phyloP scores from a whole-genome alignment of 140 eudicot species.

The Oenanthe javanica region DNA sequence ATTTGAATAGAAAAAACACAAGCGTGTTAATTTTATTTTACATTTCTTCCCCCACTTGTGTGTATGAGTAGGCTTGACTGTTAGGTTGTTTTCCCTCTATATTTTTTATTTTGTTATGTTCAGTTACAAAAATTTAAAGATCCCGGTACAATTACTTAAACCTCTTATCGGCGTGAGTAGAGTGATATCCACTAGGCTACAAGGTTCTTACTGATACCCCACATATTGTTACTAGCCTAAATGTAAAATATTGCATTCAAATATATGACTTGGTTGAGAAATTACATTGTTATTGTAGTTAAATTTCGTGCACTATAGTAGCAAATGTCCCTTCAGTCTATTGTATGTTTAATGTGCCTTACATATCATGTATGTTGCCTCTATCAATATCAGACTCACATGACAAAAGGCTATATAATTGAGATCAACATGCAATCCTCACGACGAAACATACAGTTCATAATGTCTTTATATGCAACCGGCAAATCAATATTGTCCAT shows the following conservation, averaged over 20 bases:
- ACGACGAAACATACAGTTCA: background rate
- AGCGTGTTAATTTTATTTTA: background rate
- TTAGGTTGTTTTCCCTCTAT: background rate
- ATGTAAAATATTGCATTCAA: background rate
- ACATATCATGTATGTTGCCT: background rate
- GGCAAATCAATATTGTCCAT: background rate
- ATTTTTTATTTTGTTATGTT: background rate
- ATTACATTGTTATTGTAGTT: background rate
- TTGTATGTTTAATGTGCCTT: background rate
- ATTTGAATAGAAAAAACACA: background rate
- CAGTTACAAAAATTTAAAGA: background rate
- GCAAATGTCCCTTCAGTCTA: background rate
- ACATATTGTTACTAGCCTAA: background rate
- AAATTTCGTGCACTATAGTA: background rate
- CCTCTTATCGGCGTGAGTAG: background rate
- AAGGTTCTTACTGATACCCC: background rate
- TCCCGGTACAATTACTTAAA: background rate
- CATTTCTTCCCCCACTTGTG: background rate
- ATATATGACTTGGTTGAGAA: background rate
- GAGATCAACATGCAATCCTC: background rate
- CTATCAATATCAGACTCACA: background rate
- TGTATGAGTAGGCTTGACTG: background rate
- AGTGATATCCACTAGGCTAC: background rate
- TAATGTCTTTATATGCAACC: conserved; percentile 3
- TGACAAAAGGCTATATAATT: background rate